These are phyloP conservation scores for Phytopythium aichiense DNA, from an alignment of 352 stramenopile species.

Conservation along the genomic window DNA sequence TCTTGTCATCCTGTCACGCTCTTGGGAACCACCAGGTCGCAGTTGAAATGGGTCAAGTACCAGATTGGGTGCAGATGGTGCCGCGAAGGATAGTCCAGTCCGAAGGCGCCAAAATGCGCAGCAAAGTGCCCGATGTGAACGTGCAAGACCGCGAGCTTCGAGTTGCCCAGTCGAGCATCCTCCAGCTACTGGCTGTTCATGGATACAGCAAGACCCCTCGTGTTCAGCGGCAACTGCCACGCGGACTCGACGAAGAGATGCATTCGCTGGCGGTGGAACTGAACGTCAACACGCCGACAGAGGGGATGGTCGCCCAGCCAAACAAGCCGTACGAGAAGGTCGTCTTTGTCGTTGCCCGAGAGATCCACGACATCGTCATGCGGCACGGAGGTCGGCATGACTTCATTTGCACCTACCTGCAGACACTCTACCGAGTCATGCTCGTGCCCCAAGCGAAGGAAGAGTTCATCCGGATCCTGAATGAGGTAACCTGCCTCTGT, in stretches of 20 bases:
- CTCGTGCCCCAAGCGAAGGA: constrained; percentile 62
- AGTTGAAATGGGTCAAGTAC: constrained; percentile 38
- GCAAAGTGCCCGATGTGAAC: constrained; percentile 31
- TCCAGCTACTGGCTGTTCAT: constrained; percentile 53
- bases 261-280: constrained; percentile 68
- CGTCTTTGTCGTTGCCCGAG: constrained; percentile 52
- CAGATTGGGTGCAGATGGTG: constrained; percentile 65
- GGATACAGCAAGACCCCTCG: constrained; percentile 61
- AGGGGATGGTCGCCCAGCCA: constrained; percentile 64
- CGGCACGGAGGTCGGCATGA: constrained; percentile 56
- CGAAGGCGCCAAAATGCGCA: constrained; percentile 53
- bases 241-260: constrained; percentile 71
- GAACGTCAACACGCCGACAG: constrained; percentile 73
- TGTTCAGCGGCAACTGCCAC: constrained; percentile 55
- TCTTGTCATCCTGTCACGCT: constrained; percentile 71
- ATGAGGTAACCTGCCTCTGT: constrained; percentile 38
- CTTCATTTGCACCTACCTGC: constrained; percentile 71
- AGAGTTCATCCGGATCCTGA: constrained; percentile 70
- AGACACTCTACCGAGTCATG: constrained; percentile 68
- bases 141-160: constrained; percentile 69
- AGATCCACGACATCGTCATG: constrained; percentile 64
- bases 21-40: constrained; percentile 67
- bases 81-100: constrained; percentile 67
- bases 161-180: constrained; percentile 54
- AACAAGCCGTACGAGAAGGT: constrained; percentile 81